These are phyloP conservation scores for Microstegium vimineum DNA, from an alignment of 176 grass and related monocot genomes.

Conservation along the genomic window DNA sequence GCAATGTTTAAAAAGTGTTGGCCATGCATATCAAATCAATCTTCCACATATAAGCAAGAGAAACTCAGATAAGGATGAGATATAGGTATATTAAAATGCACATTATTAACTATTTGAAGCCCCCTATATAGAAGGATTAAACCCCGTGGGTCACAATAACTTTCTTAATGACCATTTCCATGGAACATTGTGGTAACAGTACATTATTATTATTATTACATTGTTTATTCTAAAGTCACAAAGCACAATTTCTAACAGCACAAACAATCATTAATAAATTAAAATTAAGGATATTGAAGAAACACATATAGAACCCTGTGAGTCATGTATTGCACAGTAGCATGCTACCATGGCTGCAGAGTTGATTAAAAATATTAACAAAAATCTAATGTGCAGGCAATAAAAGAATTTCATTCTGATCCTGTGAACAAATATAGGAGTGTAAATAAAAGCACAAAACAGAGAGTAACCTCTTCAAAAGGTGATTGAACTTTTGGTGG, in stretches of 20 bases:
- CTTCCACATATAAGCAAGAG: neutral
- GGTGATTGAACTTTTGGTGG: conserved; percentile 60
- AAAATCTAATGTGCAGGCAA: neutral
- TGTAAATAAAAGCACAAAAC: conserved; percentile 10
- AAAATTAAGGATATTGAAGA: neutral
- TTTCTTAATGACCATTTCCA: conserved; percentile 2
- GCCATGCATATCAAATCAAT: conserved; percentile 1
- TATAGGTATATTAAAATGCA: neutral
- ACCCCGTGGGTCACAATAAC: neutral
- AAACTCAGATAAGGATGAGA: neutral
- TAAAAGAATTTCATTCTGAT: neutral
- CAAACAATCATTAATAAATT: neutral
- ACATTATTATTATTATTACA: neutral
- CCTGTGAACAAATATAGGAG: neutral
- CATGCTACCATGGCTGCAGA: neutral
- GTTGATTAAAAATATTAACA: neutral
- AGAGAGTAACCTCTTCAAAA: conserved; percentile 68
- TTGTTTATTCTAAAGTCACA: neutral
- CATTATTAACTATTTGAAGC: neutral
- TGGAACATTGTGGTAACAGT: neutral
- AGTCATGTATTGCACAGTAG: neutral
- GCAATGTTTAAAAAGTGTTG: neutral
- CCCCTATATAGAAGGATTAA: neutral
- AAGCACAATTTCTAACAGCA: neutral
- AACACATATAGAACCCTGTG: neutral